Evolutionary conservation across 75 land plant species (phyloP), one percentile per base, ranked within the genome.

Genomic region (Chamaecyparis obtusa): DNA sequence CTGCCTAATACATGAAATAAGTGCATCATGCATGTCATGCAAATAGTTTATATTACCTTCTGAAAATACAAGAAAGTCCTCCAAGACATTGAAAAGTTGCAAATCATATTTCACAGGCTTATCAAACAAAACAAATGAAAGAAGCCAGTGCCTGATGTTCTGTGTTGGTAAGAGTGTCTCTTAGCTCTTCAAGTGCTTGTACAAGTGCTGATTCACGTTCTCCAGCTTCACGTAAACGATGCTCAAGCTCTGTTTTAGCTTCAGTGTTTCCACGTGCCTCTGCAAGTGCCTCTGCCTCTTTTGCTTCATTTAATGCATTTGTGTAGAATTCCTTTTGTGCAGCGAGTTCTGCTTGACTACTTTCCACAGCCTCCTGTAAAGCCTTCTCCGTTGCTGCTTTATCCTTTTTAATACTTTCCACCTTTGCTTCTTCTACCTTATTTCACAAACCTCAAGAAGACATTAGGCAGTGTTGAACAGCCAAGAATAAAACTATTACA

Each of bases 341-440:
- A 85, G 96, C 95, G 71, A 97, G 90, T 86, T 98, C 99, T 86
- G 91, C 92, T 87, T 97, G 99, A 86, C 93, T 94, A 86, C 87
- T 95, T 87, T 98, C 99, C 51, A 97, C 93, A 83, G 99, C 92
- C 89, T 97, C 99, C 84, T 98, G 99, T 84, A 98, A 88, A 55
- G 96, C 92, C 86, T 93, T 97, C 86, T 98, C 99, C 37, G 99
- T 96, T 57, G 96, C 95, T 11, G 95, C 89, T 85, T 98, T 98
- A 87, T 98, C 99, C 86, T 87, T 95, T 78, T 95, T 94, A 80
- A 98, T 95, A 57, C 99, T 98, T 88, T 98, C 99, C 83, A 97
- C 99, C 88, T 97, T 98, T 39, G 96, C 93, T 87, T 98, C 99
- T 92, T 98, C 99, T 43, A 95, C 99, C 99, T 98, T 74, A 13